phyloP scores from a whole-genome alignment of 768 basidiomycete genomes.

The Hericium rajendrae region DNA sequence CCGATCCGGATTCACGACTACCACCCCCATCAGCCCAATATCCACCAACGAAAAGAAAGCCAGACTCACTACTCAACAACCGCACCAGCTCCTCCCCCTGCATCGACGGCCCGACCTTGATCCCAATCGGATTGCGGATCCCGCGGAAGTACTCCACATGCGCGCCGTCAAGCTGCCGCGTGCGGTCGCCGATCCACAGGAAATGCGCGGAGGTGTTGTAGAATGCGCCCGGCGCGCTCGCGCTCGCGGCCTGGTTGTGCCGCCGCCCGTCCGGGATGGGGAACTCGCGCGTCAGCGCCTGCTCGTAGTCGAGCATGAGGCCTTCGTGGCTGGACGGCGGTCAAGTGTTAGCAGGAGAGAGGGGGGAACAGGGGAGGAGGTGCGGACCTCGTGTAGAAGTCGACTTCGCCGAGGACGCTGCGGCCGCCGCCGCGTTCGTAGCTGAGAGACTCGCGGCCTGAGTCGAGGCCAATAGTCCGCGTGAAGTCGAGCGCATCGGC shows the following conservation, averaged over 20 bases:
- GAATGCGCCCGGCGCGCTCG: constrained; percentile 29
- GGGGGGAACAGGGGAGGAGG: background rate
- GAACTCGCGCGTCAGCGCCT: constrained; percentile 55
- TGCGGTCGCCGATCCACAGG: constrained; percentile 96
- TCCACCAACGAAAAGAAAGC: background rate
- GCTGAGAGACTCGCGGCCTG: constrained; percentile 29
- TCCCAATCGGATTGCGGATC: constrained; percentile 86
- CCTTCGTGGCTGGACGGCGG: constrained; percentile 57
- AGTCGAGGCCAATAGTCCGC: constrained; percentile 73
- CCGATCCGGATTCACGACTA: constrained; percentile 82
- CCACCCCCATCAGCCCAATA: background rate
- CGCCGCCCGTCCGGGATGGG: constrained; percentile 24
- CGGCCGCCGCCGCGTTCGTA: constrained; percentile 69
- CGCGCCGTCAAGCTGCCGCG: constrained; percentile 82
- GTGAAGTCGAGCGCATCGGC: constrained; percentile 92
- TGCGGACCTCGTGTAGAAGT: constrained; percentile 82
- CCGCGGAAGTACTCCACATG: constrained; percentile 95
- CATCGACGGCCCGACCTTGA: constrained; percentile 95
- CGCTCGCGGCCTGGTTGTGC: constrained; percentile 2
- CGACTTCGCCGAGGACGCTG: constrained; percentile 75
- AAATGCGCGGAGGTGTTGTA: constrained; percentile 95
- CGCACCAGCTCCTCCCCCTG: constrained; percentile 61
- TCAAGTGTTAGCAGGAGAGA: constrained; percentile 25
- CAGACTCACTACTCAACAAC: constrained; percentile 63
- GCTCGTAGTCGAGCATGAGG: constrained; percentile 68